These are phyloP conservation scores for Trifolium pratense DNA, from an alignment of 306 rosid genomes.

Conservation along the genomic window DNA sequence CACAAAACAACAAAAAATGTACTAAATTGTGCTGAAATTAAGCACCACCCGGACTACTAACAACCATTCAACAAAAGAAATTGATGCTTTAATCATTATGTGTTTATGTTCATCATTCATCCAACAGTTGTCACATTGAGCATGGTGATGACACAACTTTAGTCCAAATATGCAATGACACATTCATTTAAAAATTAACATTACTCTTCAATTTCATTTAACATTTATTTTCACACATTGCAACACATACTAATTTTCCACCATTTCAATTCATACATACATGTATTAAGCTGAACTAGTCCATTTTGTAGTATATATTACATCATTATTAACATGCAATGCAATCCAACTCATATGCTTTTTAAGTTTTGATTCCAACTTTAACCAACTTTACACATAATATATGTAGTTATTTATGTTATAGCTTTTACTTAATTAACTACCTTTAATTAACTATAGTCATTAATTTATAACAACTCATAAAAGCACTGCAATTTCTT, in stretches of 20 bases:
- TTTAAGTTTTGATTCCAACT: constrained; percentile 48
- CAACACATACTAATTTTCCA: not conserved
- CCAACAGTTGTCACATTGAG: constrained; percentile 52
- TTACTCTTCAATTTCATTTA: not conserved
- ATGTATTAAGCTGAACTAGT: constrained; percentile 36
- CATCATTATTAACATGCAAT: constrained; percentile 54
- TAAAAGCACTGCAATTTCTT: constrained; percentile 73
- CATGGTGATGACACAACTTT: not conserved
- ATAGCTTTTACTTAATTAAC: constrained; percentile 46
- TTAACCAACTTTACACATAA: constrained; percentile 62
- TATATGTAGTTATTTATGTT: constrained; percentile 49
- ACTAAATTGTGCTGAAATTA: constrained; percentile 6
- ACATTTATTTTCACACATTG: not conserved
- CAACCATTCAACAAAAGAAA: constrained; percentile 17
- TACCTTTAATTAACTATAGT: constrained; percentile 54
- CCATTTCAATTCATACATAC: constrained; percentile 22
- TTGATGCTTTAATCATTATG: constrained; percentile 63
- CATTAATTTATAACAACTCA: constrained; percentile 66
- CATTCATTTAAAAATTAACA: not conserved
- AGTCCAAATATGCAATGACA: not conserved
- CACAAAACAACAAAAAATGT: constrained; percentile 11
- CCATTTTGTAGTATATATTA: not conserved
- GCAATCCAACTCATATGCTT: constrained; percentile 39
- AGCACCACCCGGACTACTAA: not conserved
- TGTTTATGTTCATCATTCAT: constrained; percentile 44